Evolutionary conservation across 768 basidiomycete species (phyloP), one percentile per base, ranked within the genome.

Genomic region (Panellus pusillus): DNA sequence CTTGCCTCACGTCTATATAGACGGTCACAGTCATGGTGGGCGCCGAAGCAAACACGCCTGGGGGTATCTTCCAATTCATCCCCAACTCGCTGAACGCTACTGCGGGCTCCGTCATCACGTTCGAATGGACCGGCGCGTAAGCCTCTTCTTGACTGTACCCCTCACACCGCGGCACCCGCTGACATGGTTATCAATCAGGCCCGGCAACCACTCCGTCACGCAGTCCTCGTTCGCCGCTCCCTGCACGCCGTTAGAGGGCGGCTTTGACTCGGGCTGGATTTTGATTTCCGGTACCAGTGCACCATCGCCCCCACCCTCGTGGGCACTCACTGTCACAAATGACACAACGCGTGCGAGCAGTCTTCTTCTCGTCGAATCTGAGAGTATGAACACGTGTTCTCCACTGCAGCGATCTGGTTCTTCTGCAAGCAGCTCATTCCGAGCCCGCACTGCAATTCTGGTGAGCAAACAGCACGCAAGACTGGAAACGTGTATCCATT

Each of bases 401-500:
- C 32, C 15, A 9, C n/a, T n/a, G n/a, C 42, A 51, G 50, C 50
- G 2, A 51, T 51, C 17, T 51, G 50, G 50, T 51, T 44, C 27
- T 44, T 36, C 24, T 51, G 50, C 50, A 51, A 51, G 29, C 42
- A 43, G 13, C 27, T 44, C 9, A 7, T 20, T 1, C 12, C 15
- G 11, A n/a, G 6, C 9, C 35, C 43, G n/a, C 50, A 51, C 27
- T 51, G 50, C 14, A 51, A 44, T 17, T 15, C 35, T 6, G 43
- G 50, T 51, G 36, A 3, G 50, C 20, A 20, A 24, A 24, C 24
- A 24, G 2, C 24, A 24, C 24, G 24, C 18, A 7, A n/a, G n/a
- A 13, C 38, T 70, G 81, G 80, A 8, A 72, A 81, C 40, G 82
- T 79, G 78, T 82, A 80, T 74, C 82, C 69, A 74, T 83, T 81